Conservation (phyloP, 2,329 filamentous ascomycete genomes). For the Pestalotiopsis fici region DNA sequence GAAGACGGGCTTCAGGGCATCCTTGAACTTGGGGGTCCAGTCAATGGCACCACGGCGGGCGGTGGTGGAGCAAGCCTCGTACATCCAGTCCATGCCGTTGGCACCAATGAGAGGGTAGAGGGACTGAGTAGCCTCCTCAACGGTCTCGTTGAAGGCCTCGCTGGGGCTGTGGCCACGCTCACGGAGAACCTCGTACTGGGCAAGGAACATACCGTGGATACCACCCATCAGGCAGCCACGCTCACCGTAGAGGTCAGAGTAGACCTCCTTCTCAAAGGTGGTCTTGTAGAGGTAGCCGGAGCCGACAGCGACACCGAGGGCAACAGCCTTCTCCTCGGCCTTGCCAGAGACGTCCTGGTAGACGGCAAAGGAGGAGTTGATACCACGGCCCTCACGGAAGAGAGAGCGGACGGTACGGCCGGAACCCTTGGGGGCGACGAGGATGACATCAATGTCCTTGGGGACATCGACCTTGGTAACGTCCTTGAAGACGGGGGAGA, state of each 20-base stretch:
- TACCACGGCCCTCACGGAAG: conserved; percentile 98
- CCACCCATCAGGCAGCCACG: conserved; percentile 99
- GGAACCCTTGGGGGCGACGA: conserved; percentile 98
- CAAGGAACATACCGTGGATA: conserved; percentile 99
- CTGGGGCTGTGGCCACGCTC: conserved; percentile 97
- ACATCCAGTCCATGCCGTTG: conserved; percentile 99
- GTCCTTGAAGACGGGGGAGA: conserved; percentile 99
- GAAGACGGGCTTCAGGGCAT: conserved; percentile 97
- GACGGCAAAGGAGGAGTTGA: conserved; percentile 99
- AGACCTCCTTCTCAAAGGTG: conserved; percentile 99
- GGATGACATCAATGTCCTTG: conserved; percentile 96
- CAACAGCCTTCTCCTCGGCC: conserved; percentile 96
- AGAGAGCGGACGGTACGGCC: conserved; percentile 97
- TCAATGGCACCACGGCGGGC: conserved; percentile 98
- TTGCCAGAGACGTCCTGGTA: conserved; percentile 98
- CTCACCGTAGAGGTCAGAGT: conserved; percentile 99
- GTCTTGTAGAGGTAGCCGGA: conserved; percentile 99
- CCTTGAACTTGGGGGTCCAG: conserved; percentile 98
- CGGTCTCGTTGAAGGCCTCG: conserved; percentile 99
- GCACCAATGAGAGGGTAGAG: conserved; percentile 96
- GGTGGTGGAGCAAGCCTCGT: conserved; percentile 98
- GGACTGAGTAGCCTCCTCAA: conserved; percentile 98
- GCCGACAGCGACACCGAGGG: conserved; percentile 94
- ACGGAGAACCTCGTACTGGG: conserved; percentile 99
- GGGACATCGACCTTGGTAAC: conserved; percentile 98